phyloP scores from a whole-genome alignment of 2,329 filamentous ascomycete species.

The Fusarium haematococcum region DNA sequence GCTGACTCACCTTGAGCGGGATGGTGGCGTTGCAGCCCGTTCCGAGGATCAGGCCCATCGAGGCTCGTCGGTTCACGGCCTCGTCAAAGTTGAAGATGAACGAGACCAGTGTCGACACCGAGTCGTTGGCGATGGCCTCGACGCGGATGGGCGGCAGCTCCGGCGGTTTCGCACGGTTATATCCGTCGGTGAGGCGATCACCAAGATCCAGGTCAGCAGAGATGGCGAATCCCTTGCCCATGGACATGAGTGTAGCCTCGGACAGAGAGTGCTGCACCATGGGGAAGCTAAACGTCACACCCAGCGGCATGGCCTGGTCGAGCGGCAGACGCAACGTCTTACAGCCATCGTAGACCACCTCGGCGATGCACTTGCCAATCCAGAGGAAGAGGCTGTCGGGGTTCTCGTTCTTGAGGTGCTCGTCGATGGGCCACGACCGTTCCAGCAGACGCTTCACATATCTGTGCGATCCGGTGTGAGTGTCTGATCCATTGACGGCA shows the following conservation, averaged over 20 bases:
- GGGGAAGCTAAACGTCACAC: slow-evolving; percentile 78
- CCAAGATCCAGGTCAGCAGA: slow-evolving; percentile 71
- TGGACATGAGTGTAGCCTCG: slow-evolving; percentile 72
- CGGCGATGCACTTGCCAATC: slow-evolving; percentile 82
- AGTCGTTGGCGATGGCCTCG: slow-evolving; percentile 83
- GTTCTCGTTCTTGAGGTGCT: slow-evolving; percentile 79
- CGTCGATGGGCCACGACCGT: slow-evolving; percentile 78
- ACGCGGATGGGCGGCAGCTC: slow-evolving; percentile 75
- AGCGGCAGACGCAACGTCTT: slow-evolving; percentile 55
- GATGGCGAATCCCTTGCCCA: slow-evolving; percentile 78
- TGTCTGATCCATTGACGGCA: slow-evolving; percentile 19
- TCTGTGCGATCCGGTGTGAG: slow-evolving; percentile 33
- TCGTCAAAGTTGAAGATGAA: slow-evolving; percentile 78
- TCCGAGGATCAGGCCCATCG: slow-evolving; percentile 85
- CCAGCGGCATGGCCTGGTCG: slow-evolving; percentile 67
- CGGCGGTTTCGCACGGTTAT: slow-evolving; percentile 60
- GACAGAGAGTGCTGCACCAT: slow-evolving; percentile 74
- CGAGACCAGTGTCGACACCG: slow-evolving; percentile 82
- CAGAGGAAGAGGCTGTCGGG: slow-evolving; percentile 82
- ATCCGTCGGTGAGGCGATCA: slow-evolving; percentile 68
- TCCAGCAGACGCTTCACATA: slow-evolving; percentile 72
- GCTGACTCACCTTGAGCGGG: slow-evolving; percentile 71
- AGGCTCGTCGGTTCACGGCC: slow-evolving; percentile 70
- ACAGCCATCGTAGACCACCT: slow-evolving; percentile 73
- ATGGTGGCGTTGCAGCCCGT: slow-evolving; percentile 87